Conservation (phyloP, 192 early-diverging fungal genomes). For the Dimargaris cristalligena region DNA sequence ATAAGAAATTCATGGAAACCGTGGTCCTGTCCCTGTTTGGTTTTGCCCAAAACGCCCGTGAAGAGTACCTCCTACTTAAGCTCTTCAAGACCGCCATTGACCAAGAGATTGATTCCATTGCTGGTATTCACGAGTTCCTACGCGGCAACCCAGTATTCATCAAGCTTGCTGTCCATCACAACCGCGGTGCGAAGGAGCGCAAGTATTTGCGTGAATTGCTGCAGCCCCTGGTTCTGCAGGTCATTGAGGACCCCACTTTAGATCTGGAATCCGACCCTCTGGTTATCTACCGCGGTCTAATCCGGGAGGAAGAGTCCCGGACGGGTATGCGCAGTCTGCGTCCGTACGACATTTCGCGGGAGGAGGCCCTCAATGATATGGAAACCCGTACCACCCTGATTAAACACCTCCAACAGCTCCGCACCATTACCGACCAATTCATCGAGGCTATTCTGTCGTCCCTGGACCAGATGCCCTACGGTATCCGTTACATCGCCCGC, state of each 20-base stretch:
- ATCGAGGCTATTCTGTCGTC: constrained; percentile 64
- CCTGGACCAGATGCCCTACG: constrained; percentile 79
- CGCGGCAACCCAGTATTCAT: constrained; percentile 93
- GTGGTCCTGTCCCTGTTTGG: constrained; percentile 87
- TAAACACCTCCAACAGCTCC: constrained; percentile 55
- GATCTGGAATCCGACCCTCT: constrained; percentile 86
- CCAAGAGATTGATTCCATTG: constrained; percentile 74
- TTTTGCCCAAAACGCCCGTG: constrained; percentile 90
- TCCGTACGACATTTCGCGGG: constrained; percentile 55
- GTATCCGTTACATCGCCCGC: constrained; percentile 89
- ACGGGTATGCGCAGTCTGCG: constrained; percentile 68
- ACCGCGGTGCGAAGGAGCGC: constrained; percentile 87
- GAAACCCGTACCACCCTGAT: constrained; percentile 54
- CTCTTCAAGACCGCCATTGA: constrained; percentile 80
- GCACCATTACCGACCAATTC: constrained; percentile 68
- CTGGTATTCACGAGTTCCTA: constrained; percentile 77
- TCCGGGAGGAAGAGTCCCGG: constrained; percentile 75
- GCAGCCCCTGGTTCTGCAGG: constrained; percentile 59
- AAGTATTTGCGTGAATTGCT: constrained; percentile 76
- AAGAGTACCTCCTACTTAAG: constrained; percentile 90
- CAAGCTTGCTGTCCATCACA: constrained; percentile 89
- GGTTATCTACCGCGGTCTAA: constrained; percentile 70
- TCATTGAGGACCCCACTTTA: constrained; percentile 57
- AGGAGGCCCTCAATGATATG: constrained; percentile 67
- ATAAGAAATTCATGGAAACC: constrained; percentile 72